A percentile compares a stretch with the other conserved stretches of the same genome.
phyloP scores from a whole-genome alignment of 208 protist genomes.

The Acanthamoeba healyi region DNA sequence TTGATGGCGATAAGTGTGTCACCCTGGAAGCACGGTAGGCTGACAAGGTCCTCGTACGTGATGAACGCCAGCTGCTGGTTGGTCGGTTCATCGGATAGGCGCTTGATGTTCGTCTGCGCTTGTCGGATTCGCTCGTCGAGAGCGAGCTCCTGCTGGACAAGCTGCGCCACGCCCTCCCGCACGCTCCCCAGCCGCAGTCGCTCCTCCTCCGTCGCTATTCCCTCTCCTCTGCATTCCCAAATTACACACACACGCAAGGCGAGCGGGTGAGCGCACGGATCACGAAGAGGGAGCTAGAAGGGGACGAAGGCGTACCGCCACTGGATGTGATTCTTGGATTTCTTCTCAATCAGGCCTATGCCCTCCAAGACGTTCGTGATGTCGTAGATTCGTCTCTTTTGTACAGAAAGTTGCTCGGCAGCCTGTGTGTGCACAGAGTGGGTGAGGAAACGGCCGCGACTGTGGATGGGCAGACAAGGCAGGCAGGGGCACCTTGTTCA shows the following conservation, averaged over 20 bases:
- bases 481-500: slow-evolving; percentile 81
- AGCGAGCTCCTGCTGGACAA: slow-evolving; percentile 73
- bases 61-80: slow-evolving; percentile 77
- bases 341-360: slow-evolving; percentile 89
- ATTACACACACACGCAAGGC: background rate
- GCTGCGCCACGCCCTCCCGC: slow-evolving; percentile 70
- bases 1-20: slow-evolving; percentile 88
- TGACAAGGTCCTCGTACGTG: slow-evolving; percentile 85
- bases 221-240: slow-evolving; percentile 47
- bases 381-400: slow-evolving; percentile 91
- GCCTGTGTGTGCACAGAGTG: slow-evolving; percentile 29
- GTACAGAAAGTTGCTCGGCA: slow-evolving; percentile 82
- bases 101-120: slow-evolving; percentile 75
- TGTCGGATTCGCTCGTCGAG: slow-evolving; percentile 76
- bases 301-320: slow-evolving; percentile 81
- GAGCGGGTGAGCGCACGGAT: background rate
- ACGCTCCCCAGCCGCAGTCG: background rate
- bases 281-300: background rate
- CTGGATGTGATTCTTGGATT: slow-evolving; percentile 90
- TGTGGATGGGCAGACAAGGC: too few relatives aligned
- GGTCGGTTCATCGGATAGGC: slow-evolving; percentile 65
- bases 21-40: slow-evolving; percentile 79
- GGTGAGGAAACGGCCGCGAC: too few relatives aligned
- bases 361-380: slow-evolving; percentile 92
- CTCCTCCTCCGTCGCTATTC: slow-evolving; percentile 35